A percentile compares a stretch with the other conserved stretches of the same genome.
Evolutionary conservation across 768 basidiomycete species (phyloP).

Genomic region (Hygrophorus russula): DNA sequence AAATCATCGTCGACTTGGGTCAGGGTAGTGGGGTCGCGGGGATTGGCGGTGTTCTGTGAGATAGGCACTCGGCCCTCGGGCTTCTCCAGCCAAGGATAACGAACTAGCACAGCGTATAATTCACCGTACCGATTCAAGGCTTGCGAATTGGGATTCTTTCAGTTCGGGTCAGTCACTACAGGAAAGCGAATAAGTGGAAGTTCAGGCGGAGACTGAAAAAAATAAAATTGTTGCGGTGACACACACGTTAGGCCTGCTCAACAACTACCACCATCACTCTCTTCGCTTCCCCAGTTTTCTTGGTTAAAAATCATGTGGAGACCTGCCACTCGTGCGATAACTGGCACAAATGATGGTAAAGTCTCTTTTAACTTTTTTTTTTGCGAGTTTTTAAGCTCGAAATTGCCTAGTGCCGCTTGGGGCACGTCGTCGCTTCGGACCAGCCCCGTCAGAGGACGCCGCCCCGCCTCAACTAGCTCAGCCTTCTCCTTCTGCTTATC

Average conservation of each 20-base stretch:
- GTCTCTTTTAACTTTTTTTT: conserved; percentile 10
- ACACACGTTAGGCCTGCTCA: not conserved
- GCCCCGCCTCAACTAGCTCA: conserved; percentile 80
- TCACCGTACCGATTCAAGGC: too few species aligned
- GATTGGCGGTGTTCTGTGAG: too few species aligned
- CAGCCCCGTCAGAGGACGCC: conserved; percentile 70
- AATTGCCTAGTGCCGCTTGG: conserved; percentile 61
- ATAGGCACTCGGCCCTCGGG: too few species aligned
- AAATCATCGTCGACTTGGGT: too few species aligned
- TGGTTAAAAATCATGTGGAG: conserved; percentile 50
- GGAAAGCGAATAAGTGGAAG: not conserved
- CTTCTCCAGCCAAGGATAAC: too few species aligned
- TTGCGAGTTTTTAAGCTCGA: conserved; percentile 6
- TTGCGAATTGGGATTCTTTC: too few species aligned
- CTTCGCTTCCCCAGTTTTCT: conserved; percentile 7
- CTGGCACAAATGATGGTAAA: conserved; percentile 87
- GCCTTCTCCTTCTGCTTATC: conserved; percentile 79
- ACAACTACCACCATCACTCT: not conserved
- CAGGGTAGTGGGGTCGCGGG: too few species aligned
- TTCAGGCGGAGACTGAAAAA: conserved; percentile 24
- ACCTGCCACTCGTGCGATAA: conserved; percentile 80
- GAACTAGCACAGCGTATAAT: too few species aligned
- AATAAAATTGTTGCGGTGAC: not conserved
- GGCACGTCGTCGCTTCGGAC: conserved; percentile 84
- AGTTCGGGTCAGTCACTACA: too few species aligned